Conservation (phyloP, 2,329 filamentous ascomycete species). For the Botrytis galanthina region DNA sequence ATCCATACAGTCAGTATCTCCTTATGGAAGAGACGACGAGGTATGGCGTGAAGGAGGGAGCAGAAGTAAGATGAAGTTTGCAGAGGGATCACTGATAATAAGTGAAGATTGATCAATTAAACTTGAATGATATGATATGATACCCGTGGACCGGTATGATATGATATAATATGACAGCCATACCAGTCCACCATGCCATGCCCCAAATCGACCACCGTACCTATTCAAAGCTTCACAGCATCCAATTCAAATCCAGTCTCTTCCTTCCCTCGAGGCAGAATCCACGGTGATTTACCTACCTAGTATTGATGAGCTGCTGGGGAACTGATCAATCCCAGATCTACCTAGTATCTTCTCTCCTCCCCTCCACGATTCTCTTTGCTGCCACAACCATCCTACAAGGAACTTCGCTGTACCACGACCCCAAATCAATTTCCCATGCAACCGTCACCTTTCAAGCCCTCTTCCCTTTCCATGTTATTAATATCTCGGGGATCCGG, state of each 20-base stretch:
- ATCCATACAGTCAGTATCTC: neutral
- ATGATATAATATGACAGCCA: neutral
- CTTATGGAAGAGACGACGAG: neutral
- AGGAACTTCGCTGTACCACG: neutral
- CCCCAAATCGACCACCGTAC: neutral
- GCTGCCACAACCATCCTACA: neutral
- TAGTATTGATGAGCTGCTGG: neutral
- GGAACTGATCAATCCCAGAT: no score
- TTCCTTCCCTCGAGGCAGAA: neutral
- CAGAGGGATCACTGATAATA: no score
- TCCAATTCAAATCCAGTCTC: neutral
- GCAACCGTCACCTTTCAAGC: neutral
- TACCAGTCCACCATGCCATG: neutral
- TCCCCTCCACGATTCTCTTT: neutral
- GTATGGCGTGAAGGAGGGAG: no score
- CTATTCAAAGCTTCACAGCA: no score
- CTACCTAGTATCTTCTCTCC: no score
- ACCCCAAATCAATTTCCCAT: neutral
- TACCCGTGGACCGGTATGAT: no score
- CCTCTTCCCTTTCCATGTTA: neutral
- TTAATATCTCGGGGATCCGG: conserved; percentile 8
- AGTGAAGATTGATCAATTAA: neutral
- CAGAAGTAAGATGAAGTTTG: neutral
- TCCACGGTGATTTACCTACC: neutral
- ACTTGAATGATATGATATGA: neutral